Percentiles rank a stretch among this genome's conserved stretches.
Evolutionary conservation across 129 eudicot genomes (phyloP).

Genomic region (Rutidosis leptorrhynchoides): DNA sequence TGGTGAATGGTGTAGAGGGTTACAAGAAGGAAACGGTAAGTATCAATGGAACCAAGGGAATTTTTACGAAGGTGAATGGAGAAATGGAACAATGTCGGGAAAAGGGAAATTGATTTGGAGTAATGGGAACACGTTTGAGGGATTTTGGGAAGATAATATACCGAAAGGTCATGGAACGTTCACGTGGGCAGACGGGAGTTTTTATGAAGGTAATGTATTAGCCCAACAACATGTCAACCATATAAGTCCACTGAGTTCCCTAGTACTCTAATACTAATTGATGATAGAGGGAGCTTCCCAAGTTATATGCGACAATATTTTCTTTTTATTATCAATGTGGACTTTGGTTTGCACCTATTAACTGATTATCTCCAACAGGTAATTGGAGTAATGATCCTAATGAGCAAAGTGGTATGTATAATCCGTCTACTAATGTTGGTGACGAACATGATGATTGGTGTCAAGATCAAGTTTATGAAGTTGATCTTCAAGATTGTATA

Average conservation of each 20-base stretch:
- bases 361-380: too few species aligned
- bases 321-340: too few species aligned
- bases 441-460: conserved; percentile 42
- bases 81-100: conserved; percentile 63
- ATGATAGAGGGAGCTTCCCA: too few species aligned
- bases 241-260: too few species aligned
- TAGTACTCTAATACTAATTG: too few species aligned
- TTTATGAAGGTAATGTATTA: conserved; percentile 67
- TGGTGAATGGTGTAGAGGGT: conserved; percentile 80
- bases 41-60: conserved; percentile 74
- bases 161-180: conserved; percentile 75
- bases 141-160: conserved; percentile 74
- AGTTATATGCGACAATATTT: too few species aligned
- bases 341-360: too few species aligned
- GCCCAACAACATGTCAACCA: too few species aligned
- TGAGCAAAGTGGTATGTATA: conserved; percentile 49
- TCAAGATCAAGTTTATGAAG: conserved; percentile 52
- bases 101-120: conserved; percentile 57
- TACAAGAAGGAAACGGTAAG: conserved; percentile 79
- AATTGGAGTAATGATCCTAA: conserved; percentile 62
- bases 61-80: conserved; percentile 70
- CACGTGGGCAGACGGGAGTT: conserved; percentile 58
- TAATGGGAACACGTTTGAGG: conserved; percentile 74
- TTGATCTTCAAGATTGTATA: conserved; percentile 46
- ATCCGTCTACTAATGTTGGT: conserved; percentile 41